Conservation (phyloP, 805 yeast genomes). For the Myxozyma kluyveri region DNA sequence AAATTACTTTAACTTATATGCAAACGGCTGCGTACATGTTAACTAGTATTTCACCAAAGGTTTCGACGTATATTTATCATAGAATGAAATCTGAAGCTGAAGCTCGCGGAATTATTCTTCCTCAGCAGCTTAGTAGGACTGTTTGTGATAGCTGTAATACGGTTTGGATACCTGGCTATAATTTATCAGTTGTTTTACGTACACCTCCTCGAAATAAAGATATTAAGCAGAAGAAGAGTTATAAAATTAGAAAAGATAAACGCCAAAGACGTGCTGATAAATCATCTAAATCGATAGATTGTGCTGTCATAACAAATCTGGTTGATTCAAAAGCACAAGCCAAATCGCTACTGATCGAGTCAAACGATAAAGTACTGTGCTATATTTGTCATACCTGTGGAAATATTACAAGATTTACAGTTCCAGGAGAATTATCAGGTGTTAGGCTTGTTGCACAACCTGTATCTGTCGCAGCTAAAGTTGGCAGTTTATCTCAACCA, state of each 20-base stretch:
- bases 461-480: background rate
- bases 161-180: constrained; percentile 27
- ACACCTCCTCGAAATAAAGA: background rate
- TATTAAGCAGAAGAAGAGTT: too few relatives aligned
- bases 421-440: constrained; percentile 3
- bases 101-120: constrained; percentile 7
- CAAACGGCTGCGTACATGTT: constrained; percentile 24
- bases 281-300: background rate
- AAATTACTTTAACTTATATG: constrained; percentile 6
- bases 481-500: background rate
- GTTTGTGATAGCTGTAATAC: constrained; percentile 22
- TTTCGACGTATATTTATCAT: constrained; percentile 14
- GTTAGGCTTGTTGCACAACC: too few relatives aligned
- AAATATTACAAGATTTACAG: constrained; percentile 12
- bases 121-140: constrained; percentile 16
- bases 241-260: constrained; percentile 2
- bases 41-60: constrained; percentile 8
- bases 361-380: constrained; percentile 7
- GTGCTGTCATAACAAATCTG: background rate
- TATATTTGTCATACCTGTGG: constrained; percentile 20
- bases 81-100: constrained; percentile 12
- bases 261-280: constrained; percentile 4
- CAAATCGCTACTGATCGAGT: background rate
- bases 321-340: background rate
- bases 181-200: constrained; percentile 10